Conservation (phyloP, 495 filamentous ascomycete genomes). For the Oidiodendron maius region DNA sequence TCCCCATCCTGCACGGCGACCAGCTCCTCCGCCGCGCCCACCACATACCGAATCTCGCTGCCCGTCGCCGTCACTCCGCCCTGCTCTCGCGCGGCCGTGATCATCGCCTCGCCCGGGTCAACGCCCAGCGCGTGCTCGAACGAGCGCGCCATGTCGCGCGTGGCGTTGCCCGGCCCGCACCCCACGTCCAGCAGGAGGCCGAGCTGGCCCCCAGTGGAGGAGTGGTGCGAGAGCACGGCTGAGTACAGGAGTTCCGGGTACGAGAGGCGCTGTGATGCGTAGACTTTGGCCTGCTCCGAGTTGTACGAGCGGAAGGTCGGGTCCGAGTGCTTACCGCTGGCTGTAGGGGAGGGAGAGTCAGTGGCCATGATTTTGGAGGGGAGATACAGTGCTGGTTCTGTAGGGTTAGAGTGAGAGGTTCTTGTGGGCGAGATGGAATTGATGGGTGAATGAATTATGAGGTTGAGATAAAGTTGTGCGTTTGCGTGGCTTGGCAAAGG, state of each 20-base stretch:
- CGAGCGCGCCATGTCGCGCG: conserved; percentile 59
- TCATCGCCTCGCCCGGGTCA: conserved; percentile 51
- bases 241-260: conserved; percentile 40
- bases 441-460: too few relatives aligned
- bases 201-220: conserved; percentile 39
- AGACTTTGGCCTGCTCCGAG: conserved; percentile 34
- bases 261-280: conserved; percentile 34
- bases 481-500: too few relatives aligned
- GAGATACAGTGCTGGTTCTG: too few relatives aligned
- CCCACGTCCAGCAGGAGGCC: conserved; percentile 47
- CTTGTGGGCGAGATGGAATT: too few relatives aligned
- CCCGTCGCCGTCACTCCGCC: conserved; percentile 27
- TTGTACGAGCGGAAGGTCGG: conserved; percentile 43
- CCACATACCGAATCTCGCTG: conserved; percentile 33
- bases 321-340: conserved; percentile 4
- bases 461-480: too few relatives aligned
- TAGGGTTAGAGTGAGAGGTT: too few relatives aligned
- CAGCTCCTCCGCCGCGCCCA: conserved; percentile 41
- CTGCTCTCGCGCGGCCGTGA: conserved; percentile 34
- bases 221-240: conserved; percentile 43
- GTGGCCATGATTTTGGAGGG: too few relatives aligned
- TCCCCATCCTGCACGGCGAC: conserved; percentile 17
- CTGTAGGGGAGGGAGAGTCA: too few relatives aligned
- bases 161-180: conserved; percentile 61
- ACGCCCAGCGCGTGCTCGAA: conserved; percentile 53